Evolutionary conservation across 805 yeast genomes (phyloP), one percentile per base, ranked within the genome.

Genomic region (Pichia sporocuriosa): DNA sequence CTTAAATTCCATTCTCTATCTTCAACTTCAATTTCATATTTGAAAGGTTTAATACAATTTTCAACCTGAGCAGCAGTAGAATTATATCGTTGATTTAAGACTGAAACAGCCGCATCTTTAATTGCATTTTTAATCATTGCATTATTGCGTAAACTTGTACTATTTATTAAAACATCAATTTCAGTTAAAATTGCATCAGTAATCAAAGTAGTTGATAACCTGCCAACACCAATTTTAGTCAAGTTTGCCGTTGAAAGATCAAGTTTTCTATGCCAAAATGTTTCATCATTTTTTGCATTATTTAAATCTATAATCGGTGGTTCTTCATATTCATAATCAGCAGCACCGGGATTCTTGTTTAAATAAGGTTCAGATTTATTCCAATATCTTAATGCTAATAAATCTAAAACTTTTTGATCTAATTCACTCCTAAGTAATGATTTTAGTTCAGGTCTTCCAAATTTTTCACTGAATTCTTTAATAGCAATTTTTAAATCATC

Each of bases 31-130:
- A 93, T 89, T 57, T 93, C 99, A 60, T 90, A 93, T 65, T 93
- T 93, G 67, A 83, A 93, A 2, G 99, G 99, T 60, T 93, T 93
- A 55, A 93, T 90, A 65, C 97, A 89, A 62, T 94, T 93, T 56
- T 93, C 99, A 6, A 93, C 97, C 61, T 93, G 99, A 60, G 94
- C 99, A 0, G 98, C 95, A 0, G 98, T 90, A 1, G 95, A 81
- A 49, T 80, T 85, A 58, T 75, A 93, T 49, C 90, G 78, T 22
- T 84, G 66, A 48, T 80, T 80, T 47, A 93, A 68, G 6, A 93
- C 95, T 20, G 79, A 68, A 25, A 75, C 72, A 0, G 96, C 95
- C 2, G 97, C 95, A 31, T 87, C 95, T 40, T 74, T 76, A 9
- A 93, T 88, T 3, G 86, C 81, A 32, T 77, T 75, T 51, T 78